Evolutionary conservation across 768 basidiomycete species (phyloP).

Genomic region (Kwoniella dejecticola): DNA sequence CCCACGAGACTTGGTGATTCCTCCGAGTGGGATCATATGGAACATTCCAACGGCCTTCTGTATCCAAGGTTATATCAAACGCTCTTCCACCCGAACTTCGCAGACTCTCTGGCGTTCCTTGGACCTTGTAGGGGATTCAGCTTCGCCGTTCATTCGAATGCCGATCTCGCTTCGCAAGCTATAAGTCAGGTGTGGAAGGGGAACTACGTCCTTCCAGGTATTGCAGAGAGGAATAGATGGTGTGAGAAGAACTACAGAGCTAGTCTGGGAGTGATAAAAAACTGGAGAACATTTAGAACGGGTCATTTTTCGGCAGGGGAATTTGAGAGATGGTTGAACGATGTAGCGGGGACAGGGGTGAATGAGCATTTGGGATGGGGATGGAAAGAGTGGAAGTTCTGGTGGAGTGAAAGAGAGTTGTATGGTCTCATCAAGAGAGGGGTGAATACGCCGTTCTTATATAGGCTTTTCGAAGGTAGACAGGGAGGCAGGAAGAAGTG

Average conservation of each 20-base stretch:
- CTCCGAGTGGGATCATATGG: constrained; percentile 9
- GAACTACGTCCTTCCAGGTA: neutral
- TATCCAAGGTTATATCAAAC: constrained; percentile 23
- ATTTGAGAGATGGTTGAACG: constrained; percentile 15
- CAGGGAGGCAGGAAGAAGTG: constrained; percentile 13
- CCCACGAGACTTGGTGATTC: neutral
- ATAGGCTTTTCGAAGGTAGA: constrained; percentile 17
- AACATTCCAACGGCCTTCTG: constrained; percentile 1
- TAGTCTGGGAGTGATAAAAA: neutral
- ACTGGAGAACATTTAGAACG: neutral
- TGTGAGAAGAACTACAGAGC: constrained; percentile 20
- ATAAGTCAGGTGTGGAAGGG: constrained; percentile 15
- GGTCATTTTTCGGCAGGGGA: neutral
- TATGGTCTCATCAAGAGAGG: constrained; percentile 16
- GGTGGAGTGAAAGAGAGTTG: constrained; percentile 18
- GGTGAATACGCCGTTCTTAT: constrained; percentile 13
- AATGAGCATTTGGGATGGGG: constrained; percentile 27
- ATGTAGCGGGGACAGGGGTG: constrained; percentile 15
- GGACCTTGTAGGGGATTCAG: constrained; percentile 18
- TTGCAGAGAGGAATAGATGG: constrained; percentile 10
- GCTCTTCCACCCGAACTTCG: constrained; percentile 15
- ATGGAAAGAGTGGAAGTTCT: constrained; percentile 19
- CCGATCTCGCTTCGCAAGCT: constrained; percentile 19
- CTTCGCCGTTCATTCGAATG: constrained; percentile 7
- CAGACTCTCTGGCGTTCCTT: constrained; percentile 15